phyloP scores from a whole-genome alignment of 257 asterid species.

The Datura wrightii region DNA sequence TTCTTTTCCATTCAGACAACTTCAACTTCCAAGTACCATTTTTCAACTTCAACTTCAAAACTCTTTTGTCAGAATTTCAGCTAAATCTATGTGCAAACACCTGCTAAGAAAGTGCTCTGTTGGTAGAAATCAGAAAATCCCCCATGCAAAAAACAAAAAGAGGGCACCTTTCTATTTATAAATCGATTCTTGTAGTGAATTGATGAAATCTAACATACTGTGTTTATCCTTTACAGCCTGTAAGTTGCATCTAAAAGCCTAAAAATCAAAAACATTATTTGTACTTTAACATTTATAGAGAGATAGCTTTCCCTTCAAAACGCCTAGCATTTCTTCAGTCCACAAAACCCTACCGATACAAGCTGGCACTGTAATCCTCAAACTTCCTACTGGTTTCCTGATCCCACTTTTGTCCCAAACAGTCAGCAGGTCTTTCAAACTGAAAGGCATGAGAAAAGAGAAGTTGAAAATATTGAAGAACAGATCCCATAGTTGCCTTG shows the following conservation, averaged over 20 bases:
- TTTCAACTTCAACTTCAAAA: background rate
- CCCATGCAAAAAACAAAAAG: background rate
- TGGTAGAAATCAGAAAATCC: background rate
- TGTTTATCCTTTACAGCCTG: background rate
- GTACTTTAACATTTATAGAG: background rate
- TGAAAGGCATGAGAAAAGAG: slow-evolving; percentile 12
- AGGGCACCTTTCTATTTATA: background rate
- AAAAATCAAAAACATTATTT: background rate
- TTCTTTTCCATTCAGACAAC: background rate
- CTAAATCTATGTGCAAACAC: background rate
- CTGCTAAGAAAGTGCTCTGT: background rate
- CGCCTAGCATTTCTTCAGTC: background rate
- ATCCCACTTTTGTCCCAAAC: slow-evolving; percentile 4
- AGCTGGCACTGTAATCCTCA: slow-evolving; percentile 1
- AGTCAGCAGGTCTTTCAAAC: slow-evolving; percentile 17
- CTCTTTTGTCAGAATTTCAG: background rate
- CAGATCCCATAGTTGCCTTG: background rate
- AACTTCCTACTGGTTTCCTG: slow-evolving; percentile 8
- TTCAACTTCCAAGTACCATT: background rate
- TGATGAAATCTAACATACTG: background rate
- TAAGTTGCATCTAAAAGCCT: background rate
- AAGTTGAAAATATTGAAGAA: background rate
- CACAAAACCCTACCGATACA: background rate
- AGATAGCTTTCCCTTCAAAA: background rate
- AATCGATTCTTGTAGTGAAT: background rate